These are phyloP conservation scores for Waltiozyma sp. DNA, from an alignment of 1,139 yeast species.

Conservation along the genomic window DNA sequence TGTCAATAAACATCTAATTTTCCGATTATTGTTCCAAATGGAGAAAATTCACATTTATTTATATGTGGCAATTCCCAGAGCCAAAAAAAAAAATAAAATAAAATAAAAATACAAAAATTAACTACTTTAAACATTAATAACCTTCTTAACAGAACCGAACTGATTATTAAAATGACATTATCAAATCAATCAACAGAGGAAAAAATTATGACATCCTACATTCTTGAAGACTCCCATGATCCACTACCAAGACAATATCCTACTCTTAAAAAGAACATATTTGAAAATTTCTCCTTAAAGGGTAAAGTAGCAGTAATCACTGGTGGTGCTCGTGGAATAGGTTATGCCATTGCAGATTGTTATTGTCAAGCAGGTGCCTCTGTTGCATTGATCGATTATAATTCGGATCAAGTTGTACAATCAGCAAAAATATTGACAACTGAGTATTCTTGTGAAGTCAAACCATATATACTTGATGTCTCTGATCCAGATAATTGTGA, in stretches of 20 bases:
- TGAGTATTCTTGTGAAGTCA: conserved; percentile 49
- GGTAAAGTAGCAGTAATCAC: conserved; percentile 76
- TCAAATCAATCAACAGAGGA: background rate
- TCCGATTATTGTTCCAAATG: background rate
- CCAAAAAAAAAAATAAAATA: no score
- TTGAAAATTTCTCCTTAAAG: conserved; percentile 39
- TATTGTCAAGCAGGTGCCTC: conserved; percentile 82
- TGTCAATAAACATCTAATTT: no score
- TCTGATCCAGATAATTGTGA: conserved; percentile 45
- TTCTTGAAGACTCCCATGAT: conserved; percentile 20
- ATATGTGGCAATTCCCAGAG: no score
- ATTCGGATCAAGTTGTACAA: conserved; percentile 41
- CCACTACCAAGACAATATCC: conserved; percentile 21
- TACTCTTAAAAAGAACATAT: conserved; percentile 16
- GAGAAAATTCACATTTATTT: no score
- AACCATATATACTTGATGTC: conserved; percentile 60
- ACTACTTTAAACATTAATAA: no score
- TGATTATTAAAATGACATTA: background rate
- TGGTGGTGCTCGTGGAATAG: conserved; percentile 77
- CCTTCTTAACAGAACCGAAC: no score
- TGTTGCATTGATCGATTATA: conserved; percentile 62
- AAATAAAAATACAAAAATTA: no score
- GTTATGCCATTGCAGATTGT: conserved; percentile 69
- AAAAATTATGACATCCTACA: conserved; percentile 21
- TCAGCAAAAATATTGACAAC: conserved; percentile 44